phyloP scores from a whole-genome alignment of 2,329 filamentous ascomycete species.

The Rachicladosporium sp. region DNA sequence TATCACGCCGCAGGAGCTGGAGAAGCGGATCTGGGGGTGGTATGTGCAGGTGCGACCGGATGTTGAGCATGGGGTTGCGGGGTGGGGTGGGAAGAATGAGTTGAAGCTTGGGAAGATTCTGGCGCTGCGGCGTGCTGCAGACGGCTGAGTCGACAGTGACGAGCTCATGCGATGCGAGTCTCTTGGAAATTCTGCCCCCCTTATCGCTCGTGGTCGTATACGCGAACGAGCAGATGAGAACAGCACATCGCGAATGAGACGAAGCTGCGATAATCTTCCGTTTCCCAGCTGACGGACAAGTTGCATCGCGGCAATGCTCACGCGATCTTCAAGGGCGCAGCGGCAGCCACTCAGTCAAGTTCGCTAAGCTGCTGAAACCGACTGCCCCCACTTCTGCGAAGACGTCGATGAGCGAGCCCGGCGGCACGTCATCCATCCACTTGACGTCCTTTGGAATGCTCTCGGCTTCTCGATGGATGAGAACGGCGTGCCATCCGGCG shows the following conservation, averaged over 20 bases:
- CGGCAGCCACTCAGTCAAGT: constrained; percentile 15
- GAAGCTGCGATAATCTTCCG: no score
- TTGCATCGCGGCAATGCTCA: no score
- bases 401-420: constrained; percentile 9
- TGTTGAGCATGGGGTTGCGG: constrained; percentile 58
- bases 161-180: no score
- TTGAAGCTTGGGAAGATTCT: constrained; percentile 57
- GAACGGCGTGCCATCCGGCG: constrained; percentile 37
- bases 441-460: constrained; percentile 8
- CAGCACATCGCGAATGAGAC: no score
- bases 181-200: no score
- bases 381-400: constrained; percentile 11
- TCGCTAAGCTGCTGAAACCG: constrained; percentile 13
- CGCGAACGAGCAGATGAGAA: no score
- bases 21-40: constrained; percentile 69
- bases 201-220: no score
- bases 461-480: constrained; percentile 27
- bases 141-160: no score
- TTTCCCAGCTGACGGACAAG: no score
- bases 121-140: constrained; percentile 31
- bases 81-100: constrained; percentile 72
- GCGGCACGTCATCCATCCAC: constrained; percentile 11
- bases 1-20: constrained; percentile 53
- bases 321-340: no score
- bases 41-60: constrained; percentile 66